These are phyloP conservation scores for Backusella liffmaniae DNA, from an alignment of 192 early-diverging fungal genomes.

Conservation along the genomic window DNA sequence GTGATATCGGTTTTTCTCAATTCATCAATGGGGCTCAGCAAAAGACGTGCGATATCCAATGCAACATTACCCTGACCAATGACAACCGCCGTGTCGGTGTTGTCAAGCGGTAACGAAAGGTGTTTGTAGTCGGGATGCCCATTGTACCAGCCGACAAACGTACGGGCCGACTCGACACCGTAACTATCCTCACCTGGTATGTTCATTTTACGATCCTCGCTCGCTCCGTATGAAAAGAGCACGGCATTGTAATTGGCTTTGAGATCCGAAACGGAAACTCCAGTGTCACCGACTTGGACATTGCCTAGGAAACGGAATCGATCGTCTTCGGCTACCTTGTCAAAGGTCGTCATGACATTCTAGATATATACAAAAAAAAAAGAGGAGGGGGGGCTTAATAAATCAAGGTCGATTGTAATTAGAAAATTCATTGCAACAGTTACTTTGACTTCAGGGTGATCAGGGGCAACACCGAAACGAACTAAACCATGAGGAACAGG, in stretches of 20 bases:
- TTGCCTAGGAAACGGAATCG: slow-evolving; percentile 84
- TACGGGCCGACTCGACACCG: slow-evolving; percentile 75
- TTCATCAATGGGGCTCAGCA: slow-evolving; percentile 69
- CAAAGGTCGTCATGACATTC: slow-evolving; percentile 88
- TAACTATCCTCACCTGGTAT: slow-evolving; percentile 65
- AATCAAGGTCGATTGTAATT: not conserved
- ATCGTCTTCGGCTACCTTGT: slow-evolving; percentile 65
- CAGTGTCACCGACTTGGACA: slow-evolving; percentile 58
- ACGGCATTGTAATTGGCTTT: slow-evolving; percentile 68
- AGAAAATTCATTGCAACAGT: no score
- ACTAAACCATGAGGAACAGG: slow-evolving; percentile 90
- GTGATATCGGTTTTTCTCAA: slow-evolving; percentile 87
- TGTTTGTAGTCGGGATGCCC: slow-evolving; percentile 71
- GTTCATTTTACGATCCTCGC: slow-evolving; percentile 65
- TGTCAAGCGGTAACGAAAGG: slow-evolving; percentile 58
- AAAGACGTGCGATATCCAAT: slow-evolving; percentile 85
- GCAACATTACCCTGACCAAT: slow-evolving; percentile 97
- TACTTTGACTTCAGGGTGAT: slow-evolving; percentile 97
- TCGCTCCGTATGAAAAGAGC: slow-evolving; percentile 85
- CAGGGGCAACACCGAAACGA: slow-evolving; percentile 93
- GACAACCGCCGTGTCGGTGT: slow-evolving; percentile 73
- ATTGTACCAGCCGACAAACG: slow-evolving; percentile 96
- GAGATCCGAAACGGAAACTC: slow-evolving; percentile 52
- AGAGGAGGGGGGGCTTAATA: no score
- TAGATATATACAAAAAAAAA: slow-evolving; percentile 25